Conservation (phyloP, 257 asterid species). For the Primulina huaijiensis region DNA sequence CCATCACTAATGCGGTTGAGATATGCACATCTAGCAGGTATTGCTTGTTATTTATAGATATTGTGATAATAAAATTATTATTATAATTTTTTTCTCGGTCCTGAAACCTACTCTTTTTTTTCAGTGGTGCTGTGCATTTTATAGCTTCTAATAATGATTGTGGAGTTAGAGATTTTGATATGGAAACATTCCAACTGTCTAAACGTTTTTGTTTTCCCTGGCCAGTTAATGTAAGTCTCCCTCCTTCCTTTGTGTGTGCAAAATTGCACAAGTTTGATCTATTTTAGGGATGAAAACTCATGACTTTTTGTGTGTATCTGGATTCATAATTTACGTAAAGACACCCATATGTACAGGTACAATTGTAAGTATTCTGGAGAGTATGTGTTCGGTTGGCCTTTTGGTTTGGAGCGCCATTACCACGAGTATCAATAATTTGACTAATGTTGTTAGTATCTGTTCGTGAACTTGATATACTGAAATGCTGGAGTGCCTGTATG, state of each 20-base stretch:
- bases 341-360: too few relatives aligned
- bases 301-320: too few relatives aligned
- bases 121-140: conserved; percentile 90
- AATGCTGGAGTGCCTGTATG: not conserved
- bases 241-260: not conserved
- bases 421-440: not conserved
- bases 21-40: conserved; percentile 68
- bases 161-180: conserved; percentile 84
- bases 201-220: conserved; percentile 70
- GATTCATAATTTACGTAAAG: not conserved
- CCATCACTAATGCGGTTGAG: conserved; percentile 82
- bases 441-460: not conserved
- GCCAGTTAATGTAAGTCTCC: conserved; percentile 88
- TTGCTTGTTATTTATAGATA: not conserved
- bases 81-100: not conserved
- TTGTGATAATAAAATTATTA: not conserved
- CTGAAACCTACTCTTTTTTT: conserved; percentile 31
- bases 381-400: not conserved
- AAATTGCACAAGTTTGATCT: not conserved
- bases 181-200: conserved; percentile 75
- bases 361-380: not conserved
- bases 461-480: not conserved
- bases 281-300: not conserved
- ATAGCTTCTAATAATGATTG: conserved; percentile 85
- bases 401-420: not conserved